phyloP scores from a whole-genome alignment of 2,329 filamentous ascomycete species.

The Pezicula neosporulosa region DNA sequence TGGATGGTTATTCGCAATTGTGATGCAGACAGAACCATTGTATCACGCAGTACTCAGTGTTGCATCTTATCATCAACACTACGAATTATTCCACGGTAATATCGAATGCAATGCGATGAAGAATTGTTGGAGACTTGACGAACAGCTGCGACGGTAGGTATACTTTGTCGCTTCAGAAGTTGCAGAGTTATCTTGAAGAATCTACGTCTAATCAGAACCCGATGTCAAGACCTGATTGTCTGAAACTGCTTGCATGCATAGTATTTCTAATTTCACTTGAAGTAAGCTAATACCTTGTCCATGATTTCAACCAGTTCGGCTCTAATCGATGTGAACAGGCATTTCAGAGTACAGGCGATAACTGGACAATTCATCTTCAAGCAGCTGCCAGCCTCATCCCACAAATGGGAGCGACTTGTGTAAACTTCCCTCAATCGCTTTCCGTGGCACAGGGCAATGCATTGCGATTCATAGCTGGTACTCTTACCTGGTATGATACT shows the following conservation, averaged over 20 bases:
- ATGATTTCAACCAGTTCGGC: background rate
- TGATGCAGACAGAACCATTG: slow-evolving; percentile 52
- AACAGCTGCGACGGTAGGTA: slow-evolving; percentile 6
- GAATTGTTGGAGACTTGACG: background rate
- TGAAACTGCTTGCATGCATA: slow-evolving; percentile 38
- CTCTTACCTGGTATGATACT: background rate
- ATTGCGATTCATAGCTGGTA: slow-evolving; percentile 19
- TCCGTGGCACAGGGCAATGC: slow-evolving; percentile 45
- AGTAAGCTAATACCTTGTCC: slow-evolving; percentile 3
- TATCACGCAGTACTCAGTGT: slow-evolving; percentile 53
- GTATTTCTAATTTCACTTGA: slow-evolving; percentile 11
- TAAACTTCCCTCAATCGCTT: slow-evolving; percentile 19
- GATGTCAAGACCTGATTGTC: slow-evolving; percentile 47
- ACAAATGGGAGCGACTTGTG: background rate
- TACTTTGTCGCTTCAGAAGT: slow-evolving; percentile 37
- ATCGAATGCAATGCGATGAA: background rate
- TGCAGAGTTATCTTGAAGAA: slow-evolving; percentile 18
- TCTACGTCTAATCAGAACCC: slow-evolving; percentile 37
- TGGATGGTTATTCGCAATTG: slow-evolving; percentile 55
- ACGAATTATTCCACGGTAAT: slow-evolving; percentile 30
- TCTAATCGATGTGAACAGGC: slow-evolving; percentile 3
- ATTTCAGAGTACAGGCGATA: slow-evolving; percentile 37
- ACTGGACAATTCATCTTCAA: slow-evolving; percentile 48
- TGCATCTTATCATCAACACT: slow-evolving; percentile 51
- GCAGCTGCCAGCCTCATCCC: slow-evolving; percentile 33